phyloP scores from a whole-genome alignment of 2,329 filamentous ascomycete genomes.

The Epichloe aotearoae region DNA sequence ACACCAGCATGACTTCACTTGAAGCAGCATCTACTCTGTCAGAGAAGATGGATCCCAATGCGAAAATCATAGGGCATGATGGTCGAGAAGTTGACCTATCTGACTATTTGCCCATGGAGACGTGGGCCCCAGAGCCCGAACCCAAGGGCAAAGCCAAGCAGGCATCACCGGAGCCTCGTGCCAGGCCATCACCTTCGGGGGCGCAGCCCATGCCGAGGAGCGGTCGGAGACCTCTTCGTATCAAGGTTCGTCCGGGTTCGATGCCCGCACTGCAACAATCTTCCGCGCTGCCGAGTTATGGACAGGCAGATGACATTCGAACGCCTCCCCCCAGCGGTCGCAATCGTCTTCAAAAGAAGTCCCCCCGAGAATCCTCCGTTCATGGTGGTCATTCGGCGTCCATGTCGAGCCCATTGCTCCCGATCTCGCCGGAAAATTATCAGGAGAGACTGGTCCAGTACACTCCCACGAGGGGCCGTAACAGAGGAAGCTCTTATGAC shows the following conservation, averaged over 20 bases:
- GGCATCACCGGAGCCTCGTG: conserved; percentile 17
- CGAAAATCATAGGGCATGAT: conserved; percentile 63
- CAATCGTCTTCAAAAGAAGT: conserved; percentile 53
- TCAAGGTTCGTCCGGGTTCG: conserved; percentile 36
- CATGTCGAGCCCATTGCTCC: conserved; percentile 36
- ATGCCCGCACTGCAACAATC: conserved; percentile 17
- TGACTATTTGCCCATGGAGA: conserved; percentile 64
- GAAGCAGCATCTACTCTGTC: conserved; percentile 14
- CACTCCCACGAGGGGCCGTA: conserved; percentile 21
- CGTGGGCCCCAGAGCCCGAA: conserved; percentile 67
- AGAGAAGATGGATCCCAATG: conserved; percentile 39
- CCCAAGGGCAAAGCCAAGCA: conserved; percentile 24
- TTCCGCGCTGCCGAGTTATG: conserved; percentile 14
- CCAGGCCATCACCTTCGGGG: conserved; percentile 33
- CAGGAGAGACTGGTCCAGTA: conserved; percentile 29
- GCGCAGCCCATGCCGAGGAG: conserved; percentile 38
- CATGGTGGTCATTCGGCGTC: conserved; percentile 22
- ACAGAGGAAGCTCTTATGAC: conserved; percentile 38
- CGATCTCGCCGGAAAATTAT: conserved; percentile 38
- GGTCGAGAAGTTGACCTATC: conserved; percentile 68
- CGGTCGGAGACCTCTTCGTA: conserved; percentile 38
- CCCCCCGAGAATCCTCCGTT: conserved; percentile 28
- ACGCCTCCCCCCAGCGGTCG: conserved; percentile 28
- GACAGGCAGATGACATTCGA: conserved; percentile 19
- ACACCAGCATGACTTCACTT: conserved; percentile 38